Base-by-base conservation (phyloP, 352 stramenopile genomes). In the Phytophthora sp. region DNA sequence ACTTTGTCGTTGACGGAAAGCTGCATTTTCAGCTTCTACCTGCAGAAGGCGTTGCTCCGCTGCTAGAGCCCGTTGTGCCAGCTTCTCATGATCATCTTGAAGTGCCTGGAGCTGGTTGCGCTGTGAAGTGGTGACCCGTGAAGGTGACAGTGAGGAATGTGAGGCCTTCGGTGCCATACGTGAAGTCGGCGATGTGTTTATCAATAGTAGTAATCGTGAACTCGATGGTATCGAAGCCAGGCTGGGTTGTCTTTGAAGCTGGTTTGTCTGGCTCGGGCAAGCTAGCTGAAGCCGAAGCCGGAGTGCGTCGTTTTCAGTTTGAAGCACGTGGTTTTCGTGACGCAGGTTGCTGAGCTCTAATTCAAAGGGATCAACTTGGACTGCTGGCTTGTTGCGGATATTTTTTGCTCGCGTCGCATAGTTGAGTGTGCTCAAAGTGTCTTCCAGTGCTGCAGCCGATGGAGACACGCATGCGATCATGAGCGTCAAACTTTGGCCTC, bases 381-480 rank as follows among this genome's bases (percentile, higher is more conserved):
- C 66, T 1, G 68, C 82, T 5, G 88, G 86, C 52, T 89, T 85
- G 65, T 96, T 96, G 50, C 84, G 72, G 20, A 96, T 96, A 58
- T 92, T 93, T 62, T 94, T 92, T 20, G 87, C 88, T 7, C 84
- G 77, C 6, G 79, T 92, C 2, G 86, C 88, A 51, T 95, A 96
- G 21, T 91, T 87, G n/a, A 96, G 73, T 12, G 87, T 96, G 27
- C 81, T 92, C 6, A 96, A 67, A 11, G 87, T 91, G 56, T 96
- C 88, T 23, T 94, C 83, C 4, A 94, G 56, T 7, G 75, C 74
- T 1, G 27, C 31, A 9, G 51, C 65, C 3, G 83, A 89, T 2
- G 87, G 87, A 2, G 81, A 93, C 8, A 96, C 76, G 41, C 87
- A 95, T 1, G 87, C 87, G 52, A 95, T 77, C 88, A 95, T 95